Evolutionary conservation across 805 yeast species (phyloP), one percentile per base, ranked within the genome.

Genomic region (Starmerella gropengiesseri): DNA sequence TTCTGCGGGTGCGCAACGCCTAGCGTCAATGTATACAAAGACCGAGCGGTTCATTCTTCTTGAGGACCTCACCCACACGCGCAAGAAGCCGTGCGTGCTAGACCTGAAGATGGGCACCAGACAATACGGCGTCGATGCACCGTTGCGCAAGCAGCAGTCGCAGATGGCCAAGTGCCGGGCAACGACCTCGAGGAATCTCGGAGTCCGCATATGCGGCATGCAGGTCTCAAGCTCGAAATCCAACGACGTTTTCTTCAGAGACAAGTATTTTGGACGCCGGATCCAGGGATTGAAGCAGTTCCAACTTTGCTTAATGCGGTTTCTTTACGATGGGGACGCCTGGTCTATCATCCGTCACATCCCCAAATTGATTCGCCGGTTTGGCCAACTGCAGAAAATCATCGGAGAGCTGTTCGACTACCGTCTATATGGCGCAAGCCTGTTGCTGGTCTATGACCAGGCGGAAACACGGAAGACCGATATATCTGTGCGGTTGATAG

Each of bases 71-170:
- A 91, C 97, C 0, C 71, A 78, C 42, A 83, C 84, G 19, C 76
- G 89, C 77, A 66, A 63, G 23, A 73, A 73, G 50, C 96, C 98
- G 0, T 87, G 95, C 58, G 97, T 89, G 0, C 65, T 91, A 38
- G 99, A 91, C 62, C 67, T 91, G 54, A 91, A 91, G 59, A 91
- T 91, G 97, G 99, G 99, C 0, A 89, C 99, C 0, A 70, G 99
- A 45, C 99, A 91, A 62, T 91, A 91, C 56, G 98, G 99, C 8
- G 80, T 89, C n/a, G 94, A 86, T 50, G 96, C 97, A 0, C 69
- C 70, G 5, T 60, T 63, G 12, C 64, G 75, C 37, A 91, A 91
- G 61, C 80, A 77, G 56, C 58, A 64, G 37, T 83, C 95, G 1
- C 98, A 91, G 63, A 64, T 83, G 26, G 68, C 69, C 42, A 91